Evolutionary conservation across 2,329 filamentous ascomycete genomes (phyloP).

Genomic region (Atkinsonella hypoxylon): DNA sequence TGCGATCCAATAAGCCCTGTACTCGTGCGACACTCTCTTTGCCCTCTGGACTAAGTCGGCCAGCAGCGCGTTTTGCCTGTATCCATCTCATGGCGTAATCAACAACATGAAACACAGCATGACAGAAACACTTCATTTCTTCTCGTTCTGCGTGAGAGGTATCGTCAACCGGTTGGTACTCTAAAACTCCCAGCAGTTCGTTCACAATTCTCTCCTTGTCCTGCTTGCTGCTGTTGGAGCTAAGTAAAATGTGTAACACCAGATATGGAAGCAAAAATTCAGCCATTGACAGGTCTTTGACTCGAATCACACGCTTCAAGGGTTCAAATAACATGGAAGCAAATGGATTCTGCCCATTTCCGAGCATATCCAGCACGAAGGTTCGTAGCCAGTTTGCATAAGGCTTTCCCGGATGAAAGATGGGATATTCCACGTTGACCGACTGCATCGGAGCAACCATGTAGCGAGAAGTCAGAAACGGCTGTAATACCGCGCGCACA

Average conservation of each 20-base stretch:
- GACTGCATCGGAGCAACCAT: slow-evolving; percentile 51
- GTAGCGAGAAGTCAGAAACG: slow-evolving; percentile 80
- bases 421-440: slow-evolving; percentile 56
- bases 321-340: slow-evolving; percentile 70
- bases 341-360: slow-evolving; percentile 62
- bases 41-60: slow-evolving; percentile 22
- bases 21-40: slow-evolving; percentile 38
- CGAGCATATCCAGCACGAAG: slow-evolving; percentile 72
- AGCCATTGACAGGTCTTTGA: slow-evolving; percentile 75
- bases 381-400: slow-evolving; percentile 74
- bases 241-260: slow-evolving; percentile 70
- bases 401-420: slow-evolving; percentile 55
- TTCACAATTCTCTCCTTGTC: slow-evolving; percentile 54
- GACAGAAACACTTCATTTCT: slow-evolving; percentile 72
- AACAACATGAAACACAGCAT: slow-evolving; percentile 80
- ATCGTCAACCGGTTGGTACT: slow-evolving; percentile 39
- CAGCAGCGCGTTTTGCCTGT: slow-evolving; percentile 49
- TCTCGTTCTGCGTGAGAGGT: slow-evolving; percentile 53
- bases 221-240: slow-evolving; percentile 45
- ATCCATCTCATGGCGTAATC: slow-evolving; percentile 90
- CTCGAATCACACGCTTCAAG: slow-evolving; percentile 68
- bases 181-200: slow-evolving; percentile 67
- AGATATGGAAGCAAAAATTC: slow-evolving; percentile 84
- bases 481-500: slow-evolving; percentile 70
- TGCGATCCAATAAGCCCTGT: slow-evolving; percentile 40